Conservation (phyloP, 2,329 filamentous ascomycete species). For the Aureobasidium leucospermi region DNA sequence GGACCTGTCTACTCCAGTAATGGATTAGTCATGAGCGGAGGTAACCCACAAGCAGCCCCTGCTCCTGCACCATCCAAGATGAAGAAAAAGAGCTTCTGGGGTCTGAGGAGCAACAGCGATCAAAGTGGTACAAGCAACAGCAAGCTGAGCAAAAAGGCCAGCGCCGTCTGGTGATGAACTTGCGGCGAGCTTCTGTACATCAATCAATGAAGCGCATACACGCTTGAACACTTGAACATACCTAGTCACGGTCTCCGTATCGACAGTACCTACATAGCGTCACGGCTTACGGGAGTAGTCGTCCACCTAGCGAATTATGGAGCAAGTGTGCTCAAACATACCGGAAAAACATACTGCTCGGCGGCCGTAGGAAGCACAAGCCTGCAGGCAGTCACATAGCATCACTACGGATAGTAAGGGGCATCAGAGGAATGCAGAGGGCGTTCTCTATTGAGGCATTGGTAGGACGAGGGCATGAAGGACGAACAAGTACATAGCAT, state of each 20-base stretch:
- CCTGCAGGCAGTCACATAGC: no score
- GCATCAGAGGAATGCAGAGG: no score
- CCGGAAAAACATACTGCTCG: no score
- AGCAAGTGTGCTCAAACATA: no score
- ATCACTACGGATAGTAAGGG: no score
- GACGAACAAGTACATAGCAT: no score
- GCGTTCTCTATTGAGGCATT: no score
- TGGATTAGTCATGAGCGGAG: slow-evolving; percentile 28
- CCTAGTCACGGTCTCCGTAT: background rate
- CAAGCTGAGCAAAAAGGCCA: slow-evolving; percentile 19
- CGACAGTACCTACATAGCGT: background rate
- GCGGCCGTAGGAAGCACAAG: no score
- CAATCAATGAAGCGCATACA: background rate
- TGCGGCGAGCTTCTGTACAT: background rate
- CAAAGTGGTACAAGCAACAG: slow-evolving; percentile 19
- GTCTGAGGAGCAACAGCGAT: slow-evolving; percentile 27
- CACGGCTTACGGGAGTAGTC: no score
- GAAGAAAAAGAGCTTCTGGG: slow-evolving; percentile 33
- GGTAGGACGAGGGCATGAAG: no score
- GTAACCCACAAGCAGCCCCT: slow-evolving; percentile 18
- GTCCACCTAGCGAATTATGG: no score
- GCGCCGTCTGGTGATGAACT: slow-evolving; percentile 17
- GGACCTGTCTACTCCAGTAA: slow-evolving; percentile 11
- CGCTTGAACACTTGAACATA: background rate
- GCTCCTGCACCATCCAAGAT: slow-evolving; percentile 19